These are phyloP conservation scores for Hypoxylon lenormandii DNA, from an alignment of 495 filamentous ascomycete genomes.

Conservation along the genomic window DNA sequence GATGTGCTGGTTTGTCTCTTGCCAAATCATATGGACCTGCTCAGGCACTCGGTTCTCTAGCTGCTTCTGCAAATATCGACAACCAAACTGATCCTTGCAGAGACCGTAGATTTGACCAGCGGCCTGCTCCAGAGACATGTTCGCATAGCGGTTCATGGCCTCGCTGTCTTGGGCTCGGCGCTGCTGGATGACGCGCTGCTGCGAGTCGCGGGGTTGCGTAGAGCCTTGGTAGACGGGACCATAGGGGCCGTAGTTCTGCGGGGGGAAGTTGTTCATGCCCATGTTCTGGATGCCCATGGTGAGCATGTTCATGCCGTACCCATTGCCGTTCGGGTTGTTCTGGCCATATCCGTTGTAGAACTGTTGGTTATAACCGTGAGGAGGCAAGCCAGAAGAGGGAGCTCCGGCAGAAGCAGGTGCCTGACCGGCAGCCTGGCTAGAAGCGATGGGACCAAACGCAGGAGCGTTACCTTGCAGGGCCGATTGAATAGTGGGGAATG, in stretches of 20 bases:
- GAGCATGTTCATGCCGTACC: conserved; percentile 68
- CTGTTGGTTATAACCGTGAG: conserved; percentile 54
- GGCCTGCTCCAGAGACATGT: conserved; percentile 80
- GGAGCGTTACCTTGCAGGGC: conserved; percentile 81
- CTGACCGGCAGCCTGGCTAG: conserved; percentile 50
- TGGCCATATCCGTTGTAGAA: conserved; percentile 58
- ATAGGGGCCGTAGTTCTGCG: conserved; percentile 63
- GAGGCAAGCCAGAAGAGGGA: conserved; percentile 49
- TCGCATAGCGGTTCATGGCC: conserved; percentile 77
- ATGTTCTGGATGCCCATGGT: conserved; percentile 70
- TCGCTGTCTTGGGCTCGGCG: conserved; percentile 74
- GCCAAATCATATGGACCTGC: conserved; percentile 89
- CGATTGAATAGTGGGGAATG: conserved; percentile 68
- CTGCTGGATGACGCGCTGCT: conserved; percentile 76
- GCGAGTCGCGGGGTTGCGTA: conserved; percentile 69
- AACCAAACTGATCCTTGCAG: conserved; percentile 98
- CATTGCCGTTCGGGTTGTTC: conserved; percentile 31
- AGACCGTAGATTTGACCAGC: conserved; percentile 83
- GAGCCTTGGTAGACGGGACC: conserved; percentile 59
- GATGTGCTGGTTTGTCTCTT: conserved; percentile 89
- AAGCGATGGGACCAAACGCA: conserved; percentile 70
- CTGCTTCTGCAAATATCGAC: conserved; percentile 94
- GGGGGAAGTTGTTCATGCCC: conserved; percentile 64
- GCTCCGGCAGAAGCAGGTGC: conserved; percentile 50
- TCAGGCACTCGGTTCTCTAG: conserved; percentile 88